A percentile compares a stretch with the other conserved stretches of the same genome.
phyloP scores from a whole-genome alignment of 306 rosid genomes.

The Begonia masoniana region DNA sequence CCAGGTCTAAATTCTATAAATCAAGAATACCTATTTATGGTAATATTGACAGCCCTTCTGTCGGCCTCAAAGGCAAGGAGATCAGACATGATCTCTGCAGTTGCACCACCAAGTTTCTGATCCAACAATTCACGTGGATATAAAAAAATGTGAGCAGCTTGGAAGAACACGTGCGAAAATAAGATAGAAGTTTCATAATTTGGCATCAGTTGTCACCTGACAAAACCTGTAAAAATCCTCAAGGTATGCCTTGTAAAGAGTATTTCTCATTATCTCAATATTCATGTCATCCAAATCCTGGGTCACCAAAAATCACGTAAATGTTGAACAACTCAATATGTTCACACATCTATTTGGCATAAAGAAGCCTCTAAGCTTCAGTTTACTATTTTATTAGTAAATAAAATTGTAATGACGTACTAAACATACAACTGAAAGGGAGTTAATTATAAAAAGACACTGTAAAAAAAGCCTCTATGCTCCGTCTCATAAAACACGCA shows the following conservation, averaged over 20 bases:
- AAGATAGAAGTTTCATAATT: not conserved
- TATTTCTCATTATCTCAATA: conserved; percentile 96
- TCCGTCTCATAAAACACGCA: too few relatives aligned
- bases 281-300: conserved; percentile 99
- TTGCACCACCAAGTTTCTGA: conserved; percentile 97
- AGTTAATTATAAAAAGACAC: too few relatives aligned
- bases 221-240: conserved; percentile 95
- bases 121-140: conserved; percentile 3
- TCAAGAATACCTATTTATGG: conserved; percentile 65
- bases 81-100: conserved; percentile 95
- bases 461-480: too few relatives aligned
- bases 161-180: too few relatives aligned
- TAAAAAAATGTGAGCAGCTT: too few relatives aligned
- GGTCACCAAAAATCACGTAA: conserved; percentile 3
- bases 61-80: conserved; percentile 97
- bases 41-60: conserved; percentile 94
- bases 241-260: conserved; percentile 95
- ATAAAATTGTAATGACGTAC: too few relatives aligned
- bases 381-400: too few relatives aligned
- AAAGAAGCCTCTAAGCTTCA: too few relatives aligned
- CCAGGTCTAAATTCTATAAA: too few relatives aligned
- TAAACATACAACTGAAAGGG: too few relatives aligned
- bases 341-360: too few relatives aligned
- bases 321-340: not conserved
- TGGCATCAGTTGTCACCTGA: conserved; percentile 39